A percentile compares a stretch with the other conserved stretches of the same genome.
phyloP scores from a whole-genome alignment of 1,284 basidiomycete genomes.

The Pseudozyma flocculosa region DNA sequence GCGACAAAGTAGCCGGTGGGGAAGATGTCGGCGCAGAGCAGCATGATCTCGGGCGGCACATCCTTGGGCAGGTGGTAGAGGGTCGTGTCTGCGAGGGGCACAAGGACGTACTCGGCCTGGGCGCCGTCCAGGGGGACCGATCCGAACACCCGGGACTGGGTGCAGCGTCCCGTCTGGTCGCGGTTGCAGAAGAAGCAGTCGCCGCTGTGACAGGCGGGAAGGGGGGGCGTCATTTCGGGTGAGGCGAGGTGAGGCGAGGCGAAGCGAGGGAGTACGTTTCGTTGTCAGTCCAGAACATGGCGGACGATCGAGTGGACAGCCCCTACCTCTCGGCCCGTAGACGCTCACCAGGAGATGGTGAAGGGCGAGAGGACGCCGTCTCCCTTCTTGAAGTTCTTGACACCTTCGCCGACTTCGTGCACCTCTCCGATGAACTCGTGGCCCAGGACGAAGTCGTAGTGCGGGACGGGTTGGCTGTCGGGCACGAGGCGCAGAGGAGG shows the following conservation, averaged over 20 bases:
- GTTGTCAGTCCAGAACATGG: too few relatives aligned
- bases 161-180: conserved; percentile 76
- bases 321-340: too few relatives aligned
- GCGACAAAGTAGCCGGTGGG: conserved; percentile 68
- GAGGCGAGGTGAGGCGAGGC: too few relatives aligned
- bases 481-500: too few relatives aligned
- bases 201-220: conserved; percentile 5
- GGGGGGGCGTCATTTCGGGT: too few relatives aligned
- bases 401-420: conserved; percentile 70
- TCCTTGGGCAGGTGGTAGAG: conserved; percentile 67
- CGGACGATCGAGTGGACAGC: too few relatives aligned
- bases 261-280: too few relatives aligned
- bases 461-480: conserved; percentile 25
- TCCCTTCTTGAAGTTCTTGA: conserved; percentile 69
- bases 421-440: conserved; percentile 84
- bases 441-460: conserved; percentile 61
- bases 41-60: conserved; percentile 60
- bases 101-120: conserved; percentile 81
- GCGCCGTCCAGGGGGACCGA: conserved; percentile 72
- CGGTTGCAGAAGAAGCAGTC: conserved; percentile 67
- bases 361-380: conserved; percentile 86
- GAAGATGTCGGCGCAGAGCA: conserved; percentile 68
- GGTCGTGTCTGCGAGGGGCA: conserved; percentile 74
- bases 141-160: conserved; percentile 70
- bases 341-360: conserved; percentile 76